A percentile compares a stretch with the other conserved stretches of the same genome.
These are phyloP conservation scores for Bruguiera sexangula DNA, from an alignment of 345 rosid species.

Conservation along the genomic window DNA sequence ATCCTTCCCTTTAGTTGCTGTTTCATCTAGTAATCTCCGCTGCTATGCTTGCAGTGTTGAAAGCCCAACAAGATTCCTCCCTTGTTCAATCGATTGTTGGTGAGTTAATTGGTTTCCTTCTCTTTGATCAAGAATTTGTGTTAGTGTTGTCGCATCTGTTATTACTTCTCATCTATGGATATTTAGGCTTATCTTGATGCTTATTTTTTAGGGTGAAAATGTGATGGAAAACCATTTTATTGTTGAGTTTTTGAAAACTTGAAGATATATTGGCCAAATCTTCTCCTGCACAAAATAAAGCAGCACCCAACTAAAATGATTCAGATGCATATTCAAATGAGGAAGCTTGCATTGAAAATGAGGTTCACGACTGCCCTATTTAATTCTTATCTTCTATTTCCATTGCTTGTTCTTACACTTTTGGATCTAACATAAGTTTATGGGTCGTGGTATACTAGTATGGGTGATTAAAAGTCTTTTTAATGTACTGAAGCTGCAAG, in stretches of 20 bases:
- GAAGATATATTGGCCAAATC: conserved; percentile 86
- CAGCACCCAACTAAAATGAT: conserved; percentile 95
- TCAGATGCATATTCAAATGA: conserved; percentile 94
- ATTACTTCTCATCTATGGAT: conserved; percentile 5
- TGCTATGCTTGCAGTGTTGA: too few relatives aligned
- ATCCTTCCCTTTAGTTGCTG: too few relatives aligned
- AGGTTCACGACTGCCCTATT: conserved; percentile 38
- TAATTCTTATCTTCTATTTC: not conserved
- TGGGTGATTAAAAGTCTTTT: too few relatives aligned
- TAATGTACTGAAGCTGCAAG: too few relatives aligned
- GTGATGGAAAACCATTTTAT: not conserved
- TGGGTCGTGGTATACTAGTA: not conserved
- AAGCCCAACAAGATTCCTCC: too few relatives aligned
- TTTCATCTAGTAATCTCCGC: too few relatives aligned
- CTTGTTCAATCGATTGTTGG: too few relatives aligned
- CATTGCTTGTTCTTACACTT: not conserved
- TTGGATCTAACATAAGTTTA: not conserved
- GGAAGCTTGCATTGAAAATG: conserved; percentile 81
- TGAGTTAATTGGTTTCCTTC: too few relatives aligned
- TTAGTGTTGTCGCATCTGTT: conserved; percentile 46
- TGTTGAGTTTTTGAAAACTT: not conserved
- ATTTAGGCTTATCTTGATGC: not conserved
- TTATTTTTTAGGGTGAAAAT: not conserved
- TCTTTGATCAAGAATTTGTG: too few relatives aligned
- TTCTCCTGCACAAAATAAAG: conserved; percentile 80